phyloP scores from a whole-genome alignment of 108 stramenopile species.

The Nannochloropsis salina region DNA sequence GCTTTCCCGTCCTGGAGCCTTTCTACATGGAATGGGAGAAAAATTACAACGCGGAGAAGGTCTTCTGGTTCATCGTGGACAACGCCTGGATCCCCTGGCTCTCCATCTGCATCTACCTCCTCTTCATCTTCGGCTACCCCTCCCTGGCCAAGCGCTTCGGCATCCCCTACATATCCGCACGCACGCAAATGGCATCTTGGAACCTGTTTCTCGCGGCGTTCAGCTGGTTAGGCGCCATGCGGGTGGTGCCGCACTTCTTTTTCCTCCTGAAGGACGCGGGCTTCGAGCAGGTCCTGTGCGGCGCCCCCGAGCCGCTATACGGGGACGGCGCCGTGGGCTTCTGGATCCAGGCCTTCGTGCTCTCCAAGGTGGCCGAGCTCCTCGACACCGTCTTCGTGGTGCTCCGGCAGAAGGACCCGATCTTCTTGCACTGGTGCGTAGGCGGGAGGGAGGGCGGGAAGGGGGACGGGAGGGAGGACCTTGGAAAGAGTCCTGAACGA shows the following conservation, averaged over 20 bases:
- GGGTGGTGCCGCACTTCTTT: slow-evolving; percentile 50
- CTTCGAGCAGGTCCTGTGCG: slow-evolving; percentile 52
- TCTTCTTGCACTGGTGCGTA: slow-evolving; percentile 61
- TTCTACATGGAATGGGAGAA: slow-evolving; percentile 40
- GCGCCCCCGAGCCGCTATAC: slow-evolving; percentile 34
- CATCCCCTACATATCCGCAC: slow-evolving; percentile 30
- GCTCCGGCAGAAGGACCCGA: slow-evolving; percentile 54
- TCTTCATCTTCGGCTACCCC: slow-evolving; percentile 38
- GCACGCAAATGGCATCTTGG: slow-evolving; percentile 30
- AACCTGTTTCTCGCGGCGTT: slow-evolving; percentile 43
- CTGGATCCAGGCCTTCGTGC: slow-evolving; percentile 58
- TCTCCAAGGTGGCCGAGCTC: slow-evolving; percentile 58
- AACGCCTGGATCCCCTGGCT: slow-evolving; percentile 29
- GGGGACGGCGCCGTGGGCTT: slow-evolving; percentile 55
- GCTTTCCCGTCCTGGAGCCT: background rate
- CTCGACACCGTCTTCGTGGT: slow-evolving; percentile 61
- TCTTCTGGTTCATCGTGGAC: slow-evolving; percentile 8
- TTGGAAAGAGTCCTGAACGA: background rate
- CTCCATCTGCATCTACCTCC: slow-evolving; percentile 27
- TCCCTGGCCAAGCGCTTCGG: slow-evolving; percentile 35
- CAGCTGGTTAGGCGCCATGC: slow-evolving; percentile 36
- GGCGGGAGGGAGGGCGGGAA: background rate
- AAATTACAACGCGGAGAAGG: slow-evolving; percentile 24
- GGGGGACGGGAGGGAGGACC: background rate
- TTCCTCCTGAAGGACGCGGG: slow-evolving; percentile 26